phyloP scores from a whole-genome alignment of 495 filamentous ascomycete genomes.

The Talaromyces stipitatus region DNA sequence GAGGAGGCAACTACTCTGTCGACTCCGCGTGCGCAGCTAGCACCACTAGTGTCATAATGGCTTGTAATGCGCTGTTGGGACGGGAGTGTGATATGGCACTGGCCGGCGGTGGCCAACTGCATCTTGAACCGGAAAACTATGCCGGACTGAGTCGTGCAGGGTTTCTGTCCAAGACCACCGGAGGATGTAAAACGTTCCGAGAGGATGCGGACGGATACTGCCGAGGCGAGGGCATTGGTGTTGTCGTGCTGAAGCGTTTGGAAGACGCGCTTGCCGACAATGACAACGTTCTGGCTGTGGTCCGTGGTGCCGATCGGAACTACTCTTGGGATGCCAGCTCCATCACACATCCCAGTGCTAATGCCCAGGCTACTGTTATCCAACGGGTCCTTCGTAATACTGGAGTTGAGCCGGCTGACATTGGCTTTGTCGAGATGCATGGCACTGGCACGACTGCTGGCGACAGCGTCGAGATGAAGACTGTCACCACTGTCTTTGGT shows the following conservation, averaged over 20 bases:
- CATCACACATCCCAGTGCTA: conserved; percentile 34
- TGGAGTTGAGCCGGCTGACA: conserved; percentile 31
- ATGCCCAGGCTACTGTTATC: conserved; percentile 31
- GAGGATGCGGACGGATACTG: conserved; percentile 42
- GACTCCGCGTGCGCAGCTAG: conserved; percentile 42
- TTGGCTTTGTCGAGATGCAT: conserved; percentile 42
- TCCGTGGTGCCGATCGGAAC: conserved; percentile 34
- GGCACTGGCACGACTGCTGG: conserved; percentile 39
- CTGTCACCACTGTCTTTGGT: conserved; percentile 50
- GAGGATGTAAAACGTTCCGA: conserved; percentile 39
- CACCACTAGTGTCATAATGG: conserved; percentile 29
- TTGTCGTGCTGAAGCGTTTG: conserved; percentile 41
- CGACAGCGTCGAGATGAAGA: conserved; percentile 36
- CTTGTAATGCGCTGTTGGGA: conserved; percentile 22
- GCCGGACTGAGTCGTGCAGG: conserved; percentile 22
- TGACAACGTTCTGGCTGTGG: conserved; percentile 39
- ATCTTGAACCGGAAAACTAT: conserved; percentile 39
- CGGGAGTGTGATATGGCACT: conserved; percentile 40
- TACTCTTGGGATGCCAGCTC: conserved; percentile 33
- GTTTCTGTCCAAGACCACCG: conserved; percentile 31
- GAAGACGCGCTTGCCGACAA: conserved; percentile 40
- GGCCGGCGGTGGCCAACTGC: conserved; percentile 38
- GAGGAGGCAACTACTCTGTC: conserved; percentile 26
- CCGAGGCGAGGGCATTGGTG: conserved; percentile 36
- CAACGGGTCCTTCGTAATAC: conserved; percentile 29